These are phyloP conservation scores for Trichoderma asperelloides DNA, from an alignment of 495 filamentous ascomycete species.

Conservation along the genomic window DNA sequence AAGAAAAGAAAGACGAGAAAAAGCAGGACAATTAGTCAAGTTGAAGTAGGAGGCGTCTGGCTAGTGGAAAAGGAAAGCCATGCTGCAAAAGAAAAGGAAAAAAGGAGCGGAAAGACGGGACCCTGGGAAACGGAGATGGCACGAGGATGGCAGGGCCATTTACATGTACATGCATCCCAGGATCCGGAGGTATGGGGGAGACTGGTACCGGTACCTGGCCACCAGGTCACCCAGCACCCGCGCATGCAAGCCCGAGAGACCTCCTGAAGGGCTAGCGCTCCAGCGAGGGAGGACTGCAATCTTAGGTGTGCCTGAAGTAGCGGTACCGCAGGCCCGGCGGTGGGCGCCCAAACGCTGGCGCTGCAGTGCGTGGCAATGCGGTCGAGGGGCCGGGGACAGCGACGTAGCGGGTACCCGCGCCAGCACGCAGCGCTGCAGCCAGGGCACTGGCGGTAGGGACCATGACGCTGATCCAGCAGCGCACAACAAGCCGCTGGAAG, in stretches of 20 bases:
- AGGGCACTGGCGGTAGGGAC: not conserved
- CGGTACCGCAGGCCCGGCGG: not conserved
- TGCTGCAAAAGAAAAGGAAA: not conserved
- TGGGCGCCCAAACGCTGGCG: not conserved
- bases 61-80: not conserved
- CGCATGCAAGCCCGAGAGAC: conserved; percentile 7
- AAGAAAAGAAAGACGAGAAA: not conserved
- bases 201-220: not conserved
- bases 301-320: conserved; percentile 8
- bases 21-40: conserved; percentile 7
- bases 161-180: not conserved
- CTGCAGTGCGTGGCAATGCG: conserved; percentile 3
- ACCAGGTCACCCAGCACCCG: conserved; percentile 1
- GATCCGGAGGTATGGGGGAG: conserved; percentile 7
- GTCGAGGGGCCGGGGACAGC: not conserved
- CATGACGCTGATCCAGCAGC: not conserved
- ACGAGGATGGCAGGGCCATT: conserved; percentile 4
- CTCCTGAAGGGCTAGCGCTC: conserved; percentile 7
- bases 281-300: conserved; percentile 6
- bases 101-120: conserved; percentile 8
- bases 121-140: conserved; percentile 8
- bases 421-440: not conserved
- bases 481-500: not conserved
- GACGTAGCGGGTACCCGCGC: not conserved
- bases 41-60: conserved; percentile 7